Conservation (phyloP, 371 early-diverging fungal species). For the Zopfochytrium polystomum region DNA sequence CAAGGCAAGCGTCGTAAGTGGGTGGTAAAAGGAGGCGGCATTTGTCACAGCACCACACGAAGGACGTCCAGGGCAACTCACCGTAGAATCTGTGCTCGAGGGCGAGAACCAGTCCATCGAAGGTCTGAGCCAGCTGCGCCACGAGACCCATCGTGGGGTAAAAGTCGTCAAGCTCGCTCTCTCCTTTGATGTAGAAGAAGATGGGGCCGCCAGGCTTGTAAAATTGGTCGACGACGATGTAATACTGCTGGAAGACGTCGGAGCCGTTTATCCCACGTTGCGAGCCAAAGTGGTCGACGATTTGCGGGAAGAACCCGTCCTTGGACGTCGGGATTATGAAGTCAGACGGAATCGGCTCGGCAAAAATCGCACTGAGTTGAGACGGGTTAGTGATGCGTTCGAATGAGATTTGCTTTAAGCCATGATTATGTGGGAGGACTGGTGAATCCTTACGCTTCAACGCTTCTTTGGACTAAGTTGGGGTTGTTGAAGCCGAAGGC, state of each 20-base stretch:
- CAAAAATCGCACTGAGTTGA: too few relatives aligned
- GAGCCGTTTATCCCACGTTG: constrained; percentile 10
- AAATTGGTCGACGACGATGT: constrained; percentile 58
- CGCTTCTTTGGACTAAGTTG: too few relatives aligned
- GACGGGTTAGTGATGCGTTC: too few relatives aligned
- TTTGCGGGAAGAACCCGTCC: constrained; percentile 18
- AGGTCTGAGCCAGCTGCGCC: not conserved
- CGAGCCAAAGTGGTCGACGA: constrained; percentile 20
- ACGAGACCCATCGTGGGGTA: not conserved
- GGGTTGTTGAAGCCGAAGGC: too few relatives aligned
- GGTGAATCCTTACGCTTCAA: too few relatives aligned
- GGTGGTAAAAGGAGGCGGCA: too few relatives aligned
- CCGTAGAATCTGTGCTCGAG: constrained; percentile 22
- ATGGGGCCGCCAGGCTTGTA: constrained; percentile 67
- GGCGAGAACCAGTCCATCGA: constrained; percentile 8
- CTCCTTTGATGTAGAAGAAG: constrained; percentile 34
- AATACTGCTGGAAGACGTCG: constrained; percentile 57
- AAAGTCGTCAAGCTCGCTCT: not conserved
- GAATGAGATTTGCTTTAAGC: too few relatives aligned
- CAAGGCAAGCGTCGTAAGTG: too few relatives aligned
- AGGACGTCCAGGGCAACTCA: not conserved
- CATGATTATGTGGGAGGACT: too few relatives aligned
- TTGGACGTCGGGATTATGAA: too few relatives aligned
- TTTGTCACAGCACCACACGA: too few relatives aligned
- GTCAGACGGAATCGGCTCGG: too few relatives aligned